Evolutionary conservation across 345 rosid species (phyloP).

Genomic region (Syzygium aqueum): DNA sequence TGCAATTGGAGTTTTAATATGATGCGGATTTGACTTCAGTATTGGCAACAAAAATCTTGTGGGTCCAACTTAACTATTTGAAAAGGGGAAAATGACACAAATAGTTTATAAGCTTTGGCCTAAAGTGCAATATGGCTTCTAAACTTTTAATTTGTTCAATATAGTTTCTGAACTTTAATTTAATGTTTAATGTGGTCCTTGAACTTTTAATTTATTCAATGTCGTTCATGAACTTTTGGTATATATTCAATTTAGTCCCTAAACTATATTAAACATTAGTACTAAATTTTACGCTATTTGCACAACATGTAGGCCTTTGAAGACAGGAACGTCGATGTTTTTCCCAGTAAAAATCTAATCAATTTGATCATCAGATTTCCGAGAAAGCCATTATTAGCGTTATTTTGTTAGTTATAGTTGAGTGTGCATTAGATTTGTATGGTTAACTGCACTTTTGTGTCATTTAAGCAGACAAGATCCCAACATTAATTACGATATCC

Average conservation of each 20-base stretch:
- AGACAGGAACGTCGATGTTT: no score
- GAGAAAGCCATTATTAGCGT: neutral
- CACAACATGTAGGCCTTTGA: no score
- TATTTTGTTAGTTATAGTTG: neutral
- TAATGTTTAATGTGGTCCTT: neutral
- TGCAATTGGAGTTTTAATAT: neutral
- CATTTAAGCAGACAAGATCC: neutral
- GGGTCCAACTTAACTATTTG: neutral
- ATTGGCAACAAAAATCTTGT: neutral
- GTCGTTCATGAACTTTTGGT: neutral
- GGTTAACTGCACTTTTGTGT: neutral
- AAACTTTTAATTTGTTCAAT: neutral
- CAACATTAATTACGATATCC: neutral
- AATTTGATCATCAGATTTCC: neutral
- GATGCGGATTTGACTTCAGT: neutral
- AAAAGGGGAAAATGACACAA: neutral
- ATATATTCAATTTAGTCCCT: neutral
- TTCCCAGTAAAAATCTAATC: no score
- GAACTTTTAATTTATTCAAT: neutral
- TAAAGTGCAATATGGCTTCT: accelerated
- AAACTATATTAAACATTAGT: no score
- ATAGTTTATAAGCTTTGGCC: neutral
- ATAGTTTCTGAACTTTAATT: neutral
- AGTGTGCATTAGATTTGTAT: neutral
- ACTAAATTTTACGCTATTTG: no score